Evolutionary conservation across 371 early-diverging fungal species (phyloP).

Genomic region (Apophysomyces variabilis): DNA sequence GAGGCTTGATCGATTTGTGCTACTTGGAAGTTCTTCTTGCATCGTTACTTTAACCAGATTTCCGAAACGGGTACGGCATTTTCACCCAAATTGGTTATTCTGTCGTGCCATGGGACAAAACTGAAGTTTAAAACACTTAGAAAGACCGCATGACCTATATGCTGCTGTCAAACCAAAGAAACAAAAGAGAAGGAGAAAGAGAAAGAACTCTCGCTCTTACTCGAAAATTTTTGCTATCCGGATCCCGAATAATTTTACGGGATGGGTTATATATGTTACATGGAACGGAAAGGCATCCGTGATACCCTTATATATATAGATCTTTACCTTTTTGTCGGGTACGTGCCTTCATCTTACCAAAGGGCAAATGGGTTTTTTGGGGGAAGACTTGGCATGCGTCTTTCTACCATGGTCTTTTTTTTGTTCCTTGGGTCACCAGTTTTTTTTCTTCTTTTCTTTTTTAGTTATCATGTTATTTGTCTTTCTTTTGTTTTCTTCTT

Average conservation of each 20-base stretch:
- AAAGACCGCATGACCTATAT: background rate
- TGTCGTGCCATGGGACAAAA: slow-evolving; percentile 10
- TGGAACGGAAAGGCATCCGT: background rate
- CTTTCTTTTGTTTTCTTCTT: background rate
- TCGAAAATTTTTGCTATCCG: background rate
- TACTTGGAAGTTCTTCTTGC: background rate
- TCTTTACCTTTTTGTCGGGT: too few species aligned
- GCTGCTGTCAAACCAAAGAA: background rate
- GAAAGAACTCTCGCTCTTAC: background rate
- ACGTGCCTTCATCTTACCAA: too few species aligned
- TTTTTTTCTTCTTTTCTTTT: slow-evolving; percentile 4
- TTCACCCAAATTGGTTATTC: slow-evolving; percentile 1
- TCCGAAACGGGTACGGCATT: slow-evolving; percentile 2
- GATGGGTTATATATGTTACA: background rate
- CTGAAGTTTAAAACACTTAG: slow-evolving; percentile 1
- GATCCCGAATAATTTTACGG: background rate
- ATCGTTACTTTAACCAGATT: slow-evolving; percentile 1
- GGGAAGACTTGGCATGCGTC: too few species aligned
- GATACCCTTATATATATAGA: background rate
- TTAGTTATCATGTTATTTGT: background rate
- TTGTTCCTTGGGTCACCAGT: slow-evolving; percentile 7
- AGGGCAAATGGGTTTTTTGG: too few species aligned
- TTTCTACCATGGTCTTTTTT: background rate
- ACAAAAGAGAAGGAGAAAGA: background rate
- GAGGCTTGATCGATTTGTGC: background rate